Evolutionary conservation across 202 grass and related monocot genomes (phyloP).

Genomic region (Digitaria exilis): DNA sequence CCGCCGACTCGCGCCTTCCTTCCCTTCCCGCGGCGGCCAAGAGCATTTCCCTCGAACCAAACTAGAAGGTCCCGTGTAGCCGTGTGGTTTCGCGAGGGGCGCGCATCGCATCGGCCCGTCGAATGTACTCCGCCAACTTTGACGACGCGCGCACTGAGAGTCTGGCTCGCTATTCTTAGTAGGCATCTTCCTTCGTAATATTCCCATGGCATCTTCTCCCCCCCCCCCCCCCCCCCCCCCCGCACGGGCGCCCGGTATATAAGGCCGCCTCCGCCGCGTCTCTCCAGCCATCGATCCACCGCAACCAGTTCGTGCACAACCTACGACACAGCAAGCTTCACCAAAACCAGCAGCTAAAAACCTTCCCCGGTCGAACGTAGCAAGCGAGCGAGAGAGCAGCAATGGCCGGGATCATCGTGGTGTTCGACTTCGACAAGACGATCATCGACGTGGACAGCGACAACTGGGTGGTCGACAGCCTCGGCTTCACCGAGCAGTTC

Average conservation of each 20-base stretch:
- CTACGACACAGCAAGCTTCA: background rate
- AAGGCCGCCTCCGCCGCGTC: background rate
- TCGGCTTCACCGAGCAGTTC: constrained; percentile 66
- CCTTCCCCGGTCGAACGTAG: too few relatives aligned
- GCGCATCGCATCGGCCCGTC: background rate
- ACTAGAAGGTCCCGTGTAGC: background rate
- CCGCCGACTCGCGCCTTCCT: background rate
- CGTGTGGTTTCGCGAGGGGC: background rate
- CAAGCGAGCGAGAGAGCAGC: background rate
- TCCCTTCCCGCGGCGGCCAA: background rate
- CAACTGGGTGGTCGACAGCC: constrained; percentile 74
- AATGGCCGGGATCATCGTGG: constrained; percentile 60
- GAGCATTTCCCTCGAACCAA: background rate
- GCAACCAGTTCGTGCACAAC: background rate
- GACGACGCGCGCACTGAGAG: background rate
- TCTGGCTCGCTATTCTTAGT: background rate
- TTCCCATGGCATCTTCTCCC: constrained; percentile 66
- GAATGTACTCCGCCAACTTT: background rate
- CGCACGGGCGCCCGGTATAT: constrained; percentile 34
- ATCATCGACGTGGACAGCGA: constrained; percentile 91
- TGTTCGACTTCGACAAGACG: constrained; percentile 94
- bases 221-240: background rate
- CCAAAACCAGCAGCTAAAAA: background rate
- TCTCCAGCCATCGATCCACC: background rate
- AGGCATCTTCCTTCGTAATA: constrained; percentile 64